Base-by-base conservation (phyloP, 495 filamentous ascomycete species). In the Peziza echinospora region DNA sequence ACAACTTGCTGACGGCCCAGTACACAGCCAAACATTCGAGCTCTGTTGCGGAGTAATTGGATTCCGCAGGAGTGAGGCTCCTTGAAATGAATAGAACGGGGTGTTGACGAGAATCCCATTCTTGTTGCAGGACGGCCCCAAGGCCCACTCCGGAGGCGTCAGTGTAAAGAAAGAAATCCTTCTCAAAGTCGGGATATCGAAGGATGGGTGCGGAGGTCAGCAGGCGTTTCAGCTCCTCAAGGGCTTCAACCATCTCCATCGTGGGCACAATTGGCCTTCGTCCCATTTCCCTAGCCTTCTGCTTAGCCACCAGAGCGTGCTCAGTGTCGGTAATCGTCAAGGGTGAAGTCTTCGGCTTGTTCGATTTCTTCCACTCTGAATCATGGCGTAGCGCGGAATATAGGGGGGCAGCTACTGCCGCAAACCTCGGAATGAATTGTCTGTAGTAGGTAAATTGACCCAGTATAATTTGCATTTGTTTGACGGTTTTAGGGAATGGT, bases 401-500 rank as follows among this genome's bases (percentile, higher is more conserved):
- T 0, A 49, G 41, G 1, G 25, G 47, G 2, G 17, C 26, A 2
- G 47, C 47, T 23, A 49, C 43, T 25, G 28, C 24, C 1, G 41
- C n/a, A 10, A 49, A 49, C 24, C 44, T 49, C n/a, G 7, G 7
- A 1, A 49, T 49, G n/a, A 49, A 49, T 19, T 44, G 26, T 7
- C 41, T 5, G 16, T 49, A 49, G 25, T 49, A 44, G 16, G 24
- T 22, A 41, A 49, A 49, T 30, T 44, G 41, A 0, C 47, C 47
- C 3, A 49, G 17, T 2, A 44, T 10, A 1, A 39, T 21, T n/a
- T 44, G 24, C 5, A 49, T 3, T 5, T 44, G 40, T 8, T 43
- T 43, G 10, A 49, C n/a, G 3, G 41, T 49, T 5, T 1, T 13
- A 0, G 41, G 47, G 24, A 30, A 11, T 11, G 19, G 16, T 1